Base-by-base conservation (phyloP, 78 protist species). In the Dictyostelium intermedium region DNA sequence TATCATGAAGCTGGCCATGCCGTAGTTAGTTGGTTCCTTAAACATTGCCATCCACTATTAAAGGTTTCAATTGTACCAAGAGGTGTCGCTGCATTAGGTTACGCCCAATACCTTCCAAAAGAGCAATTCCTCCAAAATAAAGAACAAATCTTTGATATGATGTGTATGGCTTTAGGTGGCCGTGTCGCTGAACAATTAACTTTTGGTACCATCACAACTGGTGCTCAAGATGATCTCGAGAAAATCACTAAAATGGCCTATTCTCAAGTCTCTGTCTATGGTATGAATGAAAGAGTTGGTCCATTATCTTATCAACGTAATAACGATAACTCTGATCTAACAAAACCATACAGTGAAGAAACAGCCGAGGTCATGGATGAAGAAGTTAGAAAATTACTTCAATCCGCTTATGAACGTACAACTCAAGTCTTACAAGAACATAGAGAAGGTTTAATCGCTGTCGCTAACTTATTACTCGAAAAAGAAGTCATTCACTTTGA, bases 11-110 rank as follows among this genome's bases (percentile, higher is more conserved):
- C 97, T 32, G 97, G 97, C 18, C 97, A 95, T 27, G 97, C 97
- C 13, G 92, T 95, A 5, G 92, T 87, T 4, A 85, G 98, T 34
- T 98, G 99, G 98, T 98, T 96, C 91, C 93, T 98, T 23, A 96
- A 98, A 77, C 96, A 98, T 94, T 93, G 97, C 5, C 95, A 92
- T 37, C 99, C 98, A 74, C 92, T 98, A 37, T 83, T 98, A 34
- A 98, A 98, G 79, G 98, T 98, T 20, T 92, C 98, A 5, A 98
- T 98, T 53, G 97, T 98, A 10, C 99, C 99, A 16, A 97, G 99
- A 35, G 99, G 99, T 60, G 77, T 81, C 10, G 98, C 97, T 5
- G 98, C 98, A 3, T 96, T 98, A 11, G 99, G 99, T 23, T 97
- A 93, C 77, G 98, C 99, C n/a, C 98, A 98, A 93, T 96, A 97